A percentile compares a stretch with the other conserved stretches of the same genome.
These are phyloP conservation scores for Silene coronaria DNA, from an alignment of 179 eudicot genomes.

Conservation along the genomic window DNA sequence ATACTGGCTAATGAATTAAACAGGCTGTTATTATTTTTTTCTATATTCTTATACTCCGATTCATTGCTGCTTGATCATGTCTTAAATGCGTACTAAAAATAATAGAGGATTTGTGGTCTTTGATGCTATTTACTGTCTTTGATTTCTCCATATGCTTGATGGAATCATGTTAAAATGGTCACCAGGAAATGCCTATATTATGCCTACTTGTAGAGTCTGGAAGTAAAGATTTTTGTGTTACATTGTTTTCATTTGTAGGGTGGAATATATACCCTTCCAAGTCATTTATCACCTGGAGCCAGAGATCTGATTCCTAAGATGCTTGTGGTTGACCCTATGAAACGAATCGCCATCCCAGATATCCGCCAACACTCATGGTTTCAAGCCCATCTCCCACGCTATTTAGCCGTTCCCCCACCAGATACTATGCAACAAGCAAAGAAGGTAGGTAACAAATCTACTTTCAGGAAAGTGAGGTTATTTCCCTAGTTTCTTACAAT, in stretches of 20 bases:
- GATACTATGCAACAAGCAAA: slow-evolving; percentile 87
- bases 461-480: neutral
- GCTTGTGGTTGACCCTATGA: slow-evolving; percentile 84
- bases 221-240: slow-evolving; percentile 8
- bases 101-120: neutral
- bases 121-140: neutral
- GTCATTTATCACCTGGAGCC: slow-evolving; percentile 75
- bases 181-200: neutral
- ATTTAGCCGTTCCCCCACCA: slow-evolving; percentile 94
- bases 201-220: neutral
- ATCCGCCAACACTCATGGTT: slow-evolving; percentile 85
- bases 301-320: slow-evolving; percentile 80
- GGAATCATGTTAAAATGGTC: neutral
- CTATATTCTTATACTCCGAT: no score
- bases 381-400: slow-evolving; percentile 86
- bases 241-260: slow-evolving; percentile 41
- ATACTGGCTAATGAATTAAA: no score
- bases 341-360: slow-evolving; percentile 74
- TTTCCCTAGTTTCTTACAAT: neutral
- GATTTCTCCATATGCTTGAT: neutral
- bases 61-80: no score
- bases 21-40: no score
- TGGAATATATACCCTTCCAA: slow-evolving; percentile 82
- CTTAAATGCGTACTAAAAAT: no score
- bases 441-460: slow-evolving; percentile 62